Evolutionary conservation across 2,329 filamentous ascomycete genomes (phyloP).

Genomic region (Sporothrix pseudoabietina): DNA sequence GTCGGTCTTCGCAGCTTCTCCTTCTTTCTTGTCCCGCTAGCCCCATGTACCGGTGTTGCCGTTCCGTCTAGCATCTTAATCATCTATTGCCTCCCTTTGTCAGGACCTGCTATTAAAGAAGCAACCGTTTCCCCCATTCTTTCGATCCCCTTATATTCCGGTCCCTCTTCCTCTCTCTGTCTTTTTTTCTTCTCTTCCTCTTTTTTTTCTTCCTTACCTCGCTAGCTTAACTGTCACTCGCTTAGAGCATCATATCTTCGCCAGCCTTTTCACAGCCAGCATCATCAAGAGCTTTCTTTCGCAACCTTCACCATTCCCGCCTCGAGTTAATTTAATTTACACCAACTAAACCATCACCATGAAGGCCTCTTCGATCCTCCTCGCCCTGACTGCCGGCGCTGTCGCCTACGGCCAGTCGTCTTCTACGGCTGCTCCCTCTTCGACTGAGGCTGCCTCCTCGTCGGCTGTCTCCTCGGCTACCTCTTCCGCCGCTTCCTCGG

Average conservation of each 20-base stretch:
- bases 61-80: constrained; percentile 17
- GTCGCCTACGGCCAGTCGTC: constrained; percentile 17
- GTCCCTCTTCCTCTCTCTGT: neutral
- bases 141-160: neutral
- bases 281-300: neutral
- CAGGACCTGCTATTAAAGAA: constrained; percentile 15
- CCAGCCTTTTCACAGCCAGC: neutral
- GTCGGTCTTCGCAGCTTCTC: constrained; percentile 2
- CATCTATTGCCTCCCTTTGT: constrained; percentile 21
- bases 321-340: neutral
- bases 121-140: neutral
- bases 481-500: neutral
- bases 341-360: constrained; percentile 19
- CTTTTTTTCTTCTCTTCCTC: neutral
- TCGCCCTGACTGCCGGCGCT: constrained; percentile 24
- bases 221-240: constrained; percentile 22
- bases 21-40: neutral
- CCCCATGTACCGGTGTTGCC: constrained; percentile 19
- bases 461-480: neutral
- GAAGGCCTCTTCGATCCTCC: constrained; percentile 29
- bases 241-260: neutral
- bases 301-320: constrained; percentile 6
- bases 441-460: neutral
- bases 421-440: neutral
- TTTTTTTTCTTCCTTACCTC: neutral